Conservation (phyloP, 257 asterid genomes). For the Apocynum venetum region DNA sequence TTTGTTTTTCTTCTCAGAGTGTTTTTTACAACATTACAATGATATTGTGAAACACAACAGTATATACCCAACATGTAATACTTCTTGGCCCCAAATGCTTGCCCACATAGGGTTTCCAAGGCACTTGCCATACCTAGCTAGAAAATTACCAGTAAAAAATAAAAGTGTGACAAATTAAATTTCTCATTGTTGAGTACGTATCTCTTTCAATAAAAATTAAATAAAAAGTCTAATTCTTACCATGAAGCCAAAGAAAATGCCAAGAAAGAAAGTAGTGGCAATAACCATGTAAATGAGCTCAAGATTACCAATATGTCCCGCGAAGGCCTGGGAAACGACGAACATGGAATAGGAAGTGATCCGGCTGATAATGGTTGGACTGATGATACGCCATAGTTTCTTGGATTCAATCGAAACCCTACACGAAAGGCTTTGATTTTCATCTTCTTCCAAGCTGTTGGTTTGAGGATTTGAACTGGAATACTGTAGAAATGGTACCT, state of each 20-base stretch:
- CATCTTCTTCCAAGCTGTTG: background rate
- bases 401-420: slow-evolving; percentile 42
- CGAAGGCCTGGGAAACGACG: slow-evolving; percentile 70
- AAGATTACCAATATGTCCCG: slow-evolving; percentile 67
- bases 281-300: slow-evolving; percentile 81
- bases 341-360: slow-evolving; percentile 67
- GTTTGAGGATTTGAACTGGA: background rate
- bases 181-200: too few species aligned
- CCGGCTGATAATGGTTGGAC: slow-evolving; percentile 85
- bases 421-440: background rate
- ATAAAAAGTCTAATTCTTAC: slow-evolving; percentile 19
- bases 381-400: slow-evolving; percentile 78
- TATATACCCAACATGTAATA: slow-evolving; percentile 74
- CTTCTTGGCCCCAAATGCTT: slow-evolving; percentile 81
- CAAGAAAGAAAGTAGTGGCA: slow-evolving; percentile 50
- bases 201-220: too few species aligned
- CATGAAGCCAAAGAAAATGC: slow-evolving; percentile 74
- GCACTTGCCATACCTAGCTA: slow-evolving; percentile 93
- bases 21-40: too few species aligned
- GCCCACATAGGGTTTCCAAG: slow-evolving; percentile 83
- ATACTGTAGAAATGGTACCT: slow-evolving; percentile 13
- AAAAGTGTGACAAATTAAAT: too few species aligned
- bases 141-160: background rate
- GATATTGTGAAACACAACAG: slow-evolving; percentile 29
- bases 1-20: too few species aligned